Evolutionary conservation across 1,284 basidiomycete species (phyloP), one percentile per base, ranked within the genome.

Genomic region (Xanthoconium separans): DNA sequence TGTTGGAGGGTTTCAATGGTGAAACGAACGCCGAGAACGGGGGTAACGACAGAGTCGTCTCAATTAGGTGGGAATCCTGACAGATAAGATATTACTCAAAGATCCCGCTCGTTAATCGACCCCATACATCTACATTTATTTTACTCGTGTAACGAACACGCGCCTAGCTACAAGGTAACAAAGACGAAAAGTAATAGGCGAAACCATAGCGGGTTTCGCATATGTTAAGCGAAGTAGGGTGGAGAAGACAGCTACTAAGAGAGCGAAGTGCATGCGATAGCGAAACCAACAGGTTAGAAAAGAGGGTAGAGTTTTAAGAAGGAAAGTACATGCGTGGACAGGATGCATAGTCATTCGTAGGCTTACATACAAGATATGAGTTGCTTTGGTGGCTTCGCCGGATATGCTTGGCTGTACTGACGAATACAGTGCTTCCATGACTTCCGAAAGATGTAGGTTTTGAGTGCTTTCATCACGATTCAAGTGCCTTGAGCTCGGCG

Each of bases 401-500:
- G 11, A 48, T 50, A 61, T 56, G 57, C 54, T 60, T 61, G 57
- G 52, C 51, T 59, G 59, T 47, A 56, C 47, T 58, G 58, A 57
- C 61, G 62, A 57, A 51, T 71, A 68, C 69, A 71, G 50, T 58
- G 56, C 54, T 62, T 66, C 56, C 51, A 48, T 53, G 58, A 46
- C 30, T 57, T 67, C 47, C 37, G 47, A 49, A 58, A 43, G 41
- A 45, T 39, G 48, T 43, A 37, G 40, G 39, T 46, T 49, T 52
- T 44, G 18, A 43, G 45, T 50, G 44, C 33, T 47, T 48, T 58
- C 52, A 52, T 71, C 51, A 70, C 18, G 70, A 61, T 52, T 72
- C 70, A 18, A 74, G 65, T 18, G 68, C 68, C 50, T 70, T 75
- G 2, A 73, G 64, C 47, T 73, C 72, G 33, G 59, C 65, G n/a